A percentile compares a stretch with the other conserved stretches of the same genome.
These are phyloP conservation scores for Penicillium sp. DNA, from an alignment of 2,329 filamentous ascomycete genomes.

Conservation along the genomic window DNA sequence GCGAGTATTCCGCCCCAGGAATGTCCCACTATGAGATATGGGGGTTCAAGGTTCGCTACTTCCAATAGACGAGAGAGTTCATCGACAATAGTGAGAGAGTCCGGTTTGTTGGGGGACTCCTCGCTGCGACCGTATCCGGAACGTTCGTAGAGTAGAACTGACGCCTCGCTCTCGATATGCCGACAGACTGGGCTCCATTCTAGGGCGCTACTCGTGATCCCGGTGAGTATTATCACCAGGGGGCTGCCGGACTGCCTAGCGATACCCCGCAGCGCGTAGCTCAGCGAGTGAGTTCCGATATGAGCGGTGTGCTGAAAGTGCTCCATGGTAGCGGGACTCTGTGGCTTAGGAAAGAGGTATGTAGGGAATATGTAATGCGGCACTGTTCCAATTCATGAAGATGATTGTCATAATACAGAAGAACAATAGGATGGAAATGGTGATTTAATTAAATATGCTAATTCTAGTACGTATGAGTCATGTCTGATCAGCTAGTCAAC, in stretches of 20 bases:
- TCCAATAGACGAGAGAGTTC: not conserved
- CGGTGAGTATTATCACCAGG: not conserved
- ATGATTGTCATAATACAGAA: no score
- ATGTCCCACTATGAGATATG: constrained; percentile 1
- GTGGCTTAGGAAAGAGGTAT: no score
- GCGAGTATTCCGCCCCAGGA: constrained; percentile 5
- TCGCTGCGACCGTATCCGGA: constrained; percentile 2
- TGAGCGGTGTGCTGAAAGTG: constrained; percentile 2
- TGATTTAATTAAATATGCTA: no score
- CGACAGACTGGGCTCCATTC: constrained; percentile 7
- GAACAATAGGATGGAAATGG: no score
- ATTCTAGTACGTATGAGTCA: no score
- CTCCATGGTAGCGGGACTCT: not conserved
- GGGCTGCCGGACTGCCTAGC: not conserved
- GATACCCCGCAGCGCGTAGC: constrained; percentile 5
- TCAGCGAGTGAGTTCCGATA: constrained; percentile 6
- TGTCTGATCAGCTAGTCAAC: no score
- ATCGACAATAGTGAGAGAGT: not conserved
- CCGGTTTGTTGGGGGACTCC: not conserved
- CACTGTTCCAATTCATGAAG: no score
- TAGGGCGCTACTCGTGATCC: constrained; percentile 4
- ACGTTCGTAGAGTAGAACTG: constrained; percentile 3
- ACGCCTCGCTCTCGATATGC: constrained; percentile 1
- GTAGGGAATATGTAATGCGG: no score
- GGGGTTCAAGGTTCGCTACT: not conserved